Conservation (phyloP, 345 rosid genomes). For the Citrus hindsii region DNA sequence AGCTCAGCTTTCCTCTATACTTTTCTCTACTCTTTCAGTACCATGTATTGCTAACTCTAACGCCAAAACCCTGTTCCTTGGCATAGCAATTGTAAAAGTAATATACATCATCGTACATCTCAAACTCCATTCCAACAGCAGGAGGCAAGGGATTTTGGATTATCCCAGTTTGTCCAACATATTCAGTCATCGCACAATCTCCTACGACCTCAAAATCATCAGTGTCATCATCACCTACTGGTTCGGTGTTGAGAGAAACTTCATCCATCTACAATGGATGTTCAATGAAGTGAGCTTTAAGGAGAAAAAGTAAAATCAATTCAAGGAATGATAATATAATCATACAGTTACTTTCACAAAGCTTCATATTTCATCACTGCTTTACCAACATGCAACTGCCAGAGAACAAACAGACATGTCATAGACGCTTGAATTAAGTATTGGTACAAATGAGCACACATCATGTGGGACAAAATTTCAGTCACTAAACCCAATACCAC, state of each 20-base stretch:
- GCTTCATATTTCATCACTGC: neutral
- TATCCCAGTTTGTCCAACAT: constrained; percentile 30
- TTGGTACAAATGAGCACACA: no score
- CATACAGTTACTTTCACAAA: neutral
- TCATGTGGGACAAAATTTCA: no score
- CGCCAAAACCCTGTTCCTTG: constrained; percentile 54
- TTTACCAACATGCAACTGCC: neutral
- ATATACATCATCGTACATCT: constrained; percentile 45
- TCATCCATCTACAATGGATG: no score
- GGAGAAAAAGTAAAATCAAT: neutral
- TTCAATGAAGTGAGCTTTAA: neutral
- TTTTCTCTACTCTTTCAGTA: constrained; percentile 41
- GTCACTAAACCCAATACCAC: no score
- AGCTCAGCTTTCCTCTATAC: no score
- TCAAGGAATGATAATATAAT: neutral
- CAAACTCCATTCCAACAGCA: constrained; percentile 49
- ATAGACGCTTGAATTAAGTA: neutral
- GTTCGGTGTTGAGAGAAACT: constrained; percentile 44
- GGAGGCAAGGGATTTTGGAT: constrained; percentile 46
- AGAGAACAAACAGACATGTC: neutral
- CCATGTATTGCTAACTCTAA: constrained; percentile 58
- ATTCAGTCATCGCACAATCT: constrained; percentile 39
- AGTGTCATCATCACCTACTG: constrained; percentile 37
- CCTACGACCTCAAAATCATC: constrained; percentile 43
- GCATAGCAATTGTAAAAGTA: constrained; percentile 51